Evolutionary conservation across 768 basidiomycete species (phyloP), one percentile per base, ranked within the genome.

Genomic region (Plicaturopsis crispa): DNA sequence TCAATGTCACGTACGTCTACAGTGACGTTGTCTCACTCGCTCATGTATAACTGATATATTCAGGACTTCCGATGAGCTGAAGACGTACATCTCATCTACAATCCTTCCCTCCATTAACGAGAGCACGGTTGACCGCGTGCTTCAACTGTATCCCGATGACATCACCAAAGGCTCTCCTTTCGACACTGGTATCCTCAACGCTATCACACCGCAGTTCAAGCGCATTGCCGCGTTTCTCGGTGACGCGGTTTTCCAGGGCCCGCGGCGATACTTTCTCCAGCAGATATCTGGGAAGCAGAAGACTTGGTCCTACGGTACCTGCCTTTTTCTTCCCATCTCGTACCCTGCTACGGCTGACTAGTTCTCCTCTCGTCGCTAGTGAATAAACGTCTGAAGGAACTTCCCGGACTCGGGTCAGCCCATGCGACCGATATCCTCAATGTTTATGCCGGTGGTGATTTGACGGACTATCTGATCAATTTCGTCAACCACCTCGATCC

Each of bases 131-230:
- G 46, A 55, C 11, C 38, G 48, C 10, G 32, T 73, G n/a, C 39
- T 55, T 7, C 20, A 44, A 6, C 43, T 58, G 13, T 74, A 73
- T 42, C 65, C 73, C 1, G 40, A 48, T 0, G 62, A 69, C 35
- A 48, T 62, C 2, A 52, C 56, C 1, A 46, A 64, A 37, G 77
- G 76, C n/a, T 77, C 74, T 0, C 77, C 76, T 0, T 80, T 69
- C 44, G 61, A 61, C 40, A 78, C 76, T 0, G 63, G 67, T 0
- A 17, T 48, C 26, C 41, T 61, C 13, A 73, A 78, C 39, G 60
- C 61, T 0, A 41, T 70, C 4, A 63, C 66, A 2, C 66, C 70
- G 0, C 63, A 77, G 40, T 75, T 60, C 54, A 78, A 78, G 46
- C 60, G 73, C 2, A 42, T 75, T 5, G 63, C 75, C 4, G 63